phyloP scores from a whole-genome alignment of 1,284 basidiomycete species.

The Sporisorium iseilematis-ciliati region DNA sequence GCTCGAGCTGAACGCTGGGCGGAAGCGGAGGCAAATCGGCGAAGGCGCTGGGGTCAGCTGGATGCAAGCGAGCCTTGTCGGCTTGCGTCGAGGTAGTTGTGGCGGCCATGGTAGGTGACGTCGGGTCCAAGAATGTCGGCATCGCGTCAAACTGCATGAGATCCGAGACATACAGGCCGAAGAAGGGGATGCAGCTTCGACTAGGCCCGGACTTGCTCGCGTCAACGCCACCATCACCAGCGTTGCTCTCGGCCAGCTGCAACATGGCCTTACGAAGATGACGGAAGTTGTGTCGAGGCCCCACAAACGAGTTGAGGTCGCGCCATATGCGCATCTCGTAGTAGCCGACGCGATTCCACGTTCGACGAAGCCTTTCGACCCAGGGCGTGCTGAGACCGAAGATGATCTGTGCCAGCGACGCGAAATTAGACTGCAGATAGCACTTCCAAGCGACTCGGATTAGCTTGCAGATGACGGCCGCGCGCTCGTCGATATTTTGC shows the following conservation, averaged over 20 bases:
- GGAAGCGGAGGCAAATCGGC: constrained; percentile 53
- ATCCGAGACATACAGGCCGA: constrained; percentile 65
- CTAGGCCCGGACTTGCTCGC: constrained; percentile 1
- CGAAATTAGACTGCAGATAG: constrained; percentile 83
- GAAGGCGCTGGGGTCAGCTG: constrained; percentile 47
- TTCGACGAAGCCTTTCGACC: constrained; percentile 79
- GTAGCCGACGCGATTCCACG: constrained; percentile 78
- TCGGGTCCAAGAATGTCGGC: constrained; percentile 61
- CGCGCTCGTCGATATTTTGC: constrained; percentile 74
- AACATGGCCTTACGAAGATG: constrained; percentile 71
- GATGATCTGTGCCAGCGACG: constrained; percentile 83
- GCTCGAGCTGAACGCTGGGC: constrained; percentile 37
- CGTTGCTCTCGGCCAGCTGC: constrained; percentile 39
- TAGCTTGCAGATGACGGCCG: constrained; percentile 80
- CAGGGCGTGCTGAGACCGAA: constrained; percentile 81
- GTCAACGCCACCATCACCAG: constrained; percentile 15
- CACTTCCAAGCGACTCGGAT: constrained; percentile 91
- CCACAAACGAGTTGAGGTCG: constrained; percentile 80
- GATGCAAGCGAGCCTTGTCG: constrained; percentile 21
- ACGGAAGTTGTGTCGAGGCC: constrained; percentile 79
- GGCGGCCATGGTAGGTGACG: constrained; percentile 38
- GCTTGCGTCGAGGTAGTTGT: constrained; percentile 13
- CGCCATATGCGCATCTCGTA: constrained; percentile 83
- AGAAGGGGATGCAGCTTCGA: constrained; percentile 59
- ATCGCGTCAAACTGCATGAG: constrained; percentile 60